phyloP scores from a whole-genome alignment of 2,329 filamentous ascomycete species.

The Truncatella angustata region DNA sequence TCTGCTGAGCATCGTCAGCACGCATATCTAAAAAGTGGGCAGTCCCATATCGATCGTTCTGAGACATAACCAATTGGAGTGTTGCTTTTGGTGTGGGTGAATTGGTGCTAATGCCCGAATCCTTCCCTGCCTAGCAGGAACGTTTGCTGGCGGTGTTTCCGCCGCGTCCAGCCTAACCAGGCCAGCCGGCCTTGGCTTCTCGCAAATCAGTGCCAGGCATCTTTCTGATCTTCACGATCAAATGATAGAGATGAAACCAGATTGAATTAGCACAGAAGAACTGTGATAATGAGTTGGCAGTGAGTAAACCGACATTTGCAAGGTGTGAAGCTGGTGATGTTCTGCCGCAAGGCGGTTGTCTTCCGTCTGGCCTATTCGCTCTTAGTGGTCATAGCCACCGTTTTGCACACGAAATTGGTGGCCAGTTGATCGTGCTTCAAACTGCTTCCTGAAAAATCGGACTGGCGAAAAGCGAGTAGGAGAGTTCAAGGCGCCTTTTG shows the following conservation, averaged over 20 bases:
- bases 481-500: too few species aligned
- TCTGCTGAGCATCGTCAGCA: conserved; percentile 1
- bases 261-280: too few species aligned
- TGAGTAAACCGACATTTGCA: too few species aligned
- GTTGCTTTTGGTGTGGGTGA: not conserved
- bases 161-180: not conserved
- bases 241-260: too few species aligned
- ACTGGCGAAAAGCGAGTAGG: too few species aligned
- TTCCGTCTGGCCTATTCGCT: not conserved
- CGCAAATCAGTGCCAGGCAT: too few species aligned
- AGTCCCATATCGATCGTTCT: not conserved
- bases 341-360: conserved; percentile 9
- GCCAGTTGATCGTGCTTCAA: not conserved
- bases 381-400: too few species aligned
- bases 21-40: not conserved
- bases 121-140: not conserved
- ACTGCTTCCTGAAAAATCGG: not conserved
- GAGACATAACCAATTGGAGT: not conserved
- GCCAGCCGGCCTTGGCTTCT: not conserved
- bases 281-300: too few species aligned
- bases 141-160: not conserved
- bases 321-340: too few species aligned
- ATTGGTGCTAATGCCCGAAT: conserved; percentile 5
- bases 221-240: too few species aligned
- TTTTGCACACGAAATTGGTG: too few species aligned